These are phyloP conservation scores for Rosa persica DNA, from an alignment of 306 rosid species.

Conservation along the genomic window DNA sequence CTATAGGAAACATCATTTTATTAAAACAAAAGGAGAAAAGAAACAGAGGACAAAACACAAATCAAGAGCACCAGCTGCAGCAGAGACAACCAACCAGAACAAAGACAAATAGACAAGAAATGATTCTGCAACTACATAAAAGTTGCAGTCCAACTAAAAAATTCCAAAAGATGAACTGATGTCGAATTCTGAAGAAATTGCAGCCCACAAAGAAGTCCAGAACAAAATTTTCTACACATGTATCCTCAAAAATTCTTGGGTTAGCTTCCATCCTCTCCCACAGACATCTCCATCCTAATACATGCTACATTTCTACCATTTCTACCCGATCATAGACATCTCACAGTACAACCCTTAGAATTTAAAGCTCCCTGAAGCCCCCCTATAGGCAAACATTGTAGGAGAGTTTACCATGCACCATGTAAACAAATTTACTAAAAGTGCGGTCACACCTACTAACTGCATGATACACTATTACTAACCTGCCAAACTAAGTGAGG, in stretches of 20 bases:
- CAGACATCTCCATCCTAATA: neutral
- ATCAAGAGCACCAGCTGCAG: neutral
- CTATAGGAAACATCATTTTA: neutral
- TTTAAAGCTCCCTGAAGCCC: neutral
- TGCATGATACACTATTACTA: slow-evolving; percentile 36
- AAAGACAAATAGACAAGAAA: neutral
- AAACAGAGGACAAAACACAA: neutral
- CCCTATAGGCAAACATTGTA: neutral
- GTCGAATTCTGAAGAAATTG: neutral
- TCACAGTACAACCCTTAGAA: neutral
- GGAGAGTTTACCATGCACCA: neutral
- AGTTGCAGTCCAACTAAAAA: neutral
- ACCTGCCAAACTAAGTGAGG: slow-evolving; percentile 99
- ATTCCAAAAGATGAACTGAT: neutral
- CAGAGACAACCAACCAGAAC: neutral
- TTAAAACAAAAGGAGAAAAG: neutral
- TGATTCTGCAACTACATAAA: neutral
- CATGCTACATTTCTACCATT: neutral
- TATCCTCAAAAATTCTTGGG: neutral
- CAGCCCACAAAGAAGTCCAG: neutral
- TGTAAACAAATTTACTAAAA: neutral
- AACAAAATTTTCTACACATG: neutral
- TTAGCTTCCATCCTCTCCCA: neutral
- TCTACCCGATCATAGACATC: neutral
- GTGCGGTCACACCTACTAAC: neutral